Evolutionary conservation across 192 early-diverging fungal species (phyloP), one percentile per base, ranked within the genome.

Genomic region (Podila epicladia): DNA sequence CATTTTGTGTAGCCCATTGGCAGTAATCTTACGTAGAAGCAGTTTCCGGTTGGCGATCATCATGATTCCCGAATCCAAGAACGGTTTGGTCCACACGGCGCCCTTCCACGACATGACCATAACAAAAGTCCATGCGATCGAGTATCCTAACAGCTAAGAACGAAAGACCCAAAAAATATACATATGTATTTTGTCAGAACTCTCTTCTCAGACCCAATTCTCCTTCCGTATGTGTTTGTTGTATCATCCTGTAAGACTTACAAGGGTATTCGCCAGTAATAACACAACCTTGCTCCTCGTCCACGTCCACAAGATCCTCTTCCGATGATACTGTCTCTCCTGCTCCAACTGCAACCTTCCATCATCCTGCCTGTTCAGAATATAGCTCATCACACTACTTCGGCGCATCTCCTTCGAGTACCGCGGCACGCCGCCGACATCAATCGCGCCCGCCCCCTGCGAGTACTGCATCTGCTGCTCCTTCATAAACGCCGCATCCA

Each of bases 271-370:
- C 4, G 87, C 68, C 28, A 86, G 22, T 7, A 88, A 75, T 11
- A 88, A 53, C 51, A 82, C 68, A 62, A 75, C 69, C 28, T 88
- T 88, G 37, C 86, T 85, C 12, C 62, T 35, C 1, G 87, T 88
- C 87, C 87, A 88, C 2, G 45, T 71, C 12, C 15, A 37, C 4
- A 65, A 24, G 19, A 63, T 71, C 2, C 64, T 41, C 17, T 22
- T 37, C 6, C 49, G 71, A 15, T 55, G 48, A 19, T 58, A 71
- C n/a, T 20, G 64, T 50, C 75, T 53, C 28, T 71, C 75, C n/a
- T 78, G 68, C 29, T 78, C 75, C 22, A 78, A 22, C 22, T 67
- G 69, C 26, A 78, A 19, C 20, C 75, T 28, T 20, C 64, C 75
- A 28, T 78, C 75, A 13, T 78, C 75, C 49, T 78, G 75, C 20